Conservation (phyloP, 2,329 filamentous ascomycete genomes). For the Davidsoniella eucalypti region DNA sequence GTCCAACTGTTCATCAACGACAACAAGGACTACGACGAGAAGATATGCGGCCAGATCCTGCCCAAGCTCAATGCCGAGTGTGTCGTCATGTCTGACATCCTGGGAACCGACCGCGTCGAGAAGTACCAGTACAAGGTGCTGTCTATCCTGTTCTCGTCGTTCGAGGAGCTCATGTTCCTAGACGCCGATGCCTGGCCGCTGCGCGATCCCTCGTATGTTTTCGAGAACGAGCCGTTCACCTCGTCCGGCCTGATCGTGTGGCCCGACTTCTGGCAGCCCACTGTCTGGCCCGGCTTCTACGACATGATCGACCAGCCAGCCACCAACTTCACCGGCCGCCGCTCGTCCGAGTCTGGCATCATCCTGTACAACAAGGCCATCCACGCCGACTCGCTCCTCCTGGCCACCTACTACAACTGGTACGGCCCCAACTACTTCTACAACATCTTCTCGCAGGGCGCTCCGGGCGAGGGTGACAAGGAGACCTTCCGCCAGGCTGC, state of each 20-base stretch:
- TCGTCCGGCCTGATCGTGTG: conserved; percentile 37
- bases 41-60: conserved; percentile 19
- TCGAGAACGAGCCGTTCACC: conserved; percentile 33
- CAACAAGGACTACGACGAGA: conserved; percentile 18
- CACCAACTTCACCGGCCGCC: conserved; percentile 19
- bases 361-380: conserved; percentile 30
- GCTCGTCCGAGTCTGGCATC: conserved; percentile 31
- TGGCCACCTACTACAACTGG: conserved; percentile 38
- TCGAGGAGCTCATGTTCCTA: conserved; percentile 41
- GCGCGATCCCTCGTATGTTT: conserved; percentile 23
- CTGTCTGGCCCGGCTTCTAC: conserved; percentile 27
- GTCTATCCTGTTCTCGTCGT: conserved; percentile 40
- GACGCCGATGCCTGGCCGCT: conserved; percentile 39
- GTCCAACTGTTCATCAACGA: conserved; percentile 24
- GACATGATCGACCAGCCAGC: conserved; percentile 23
- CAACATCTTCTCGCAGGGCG: conserved; percentile 27
- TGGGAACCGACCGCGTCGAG: conserved; percentile 17
- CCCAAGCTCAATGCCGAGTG: conserved; percentile 20
- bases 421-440: conserved; percentile 36
- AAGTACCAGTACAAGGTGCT: conserved; percentile 40
- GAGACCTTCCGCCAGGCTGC: conserved; percentile 31
- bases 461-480: conserved; percentile 29
- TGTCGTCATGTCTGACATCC: conserved; percentile 19
- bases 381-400: conserved; percentile 29
- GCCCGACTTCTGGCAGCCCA: conserved; percentile 37